A percentile compares a stretch with the other conserved stretches of the same genome.
Conservation (phyloP, 768 basidiomycete species). For the Boletus pseudopeckii region DNA sequence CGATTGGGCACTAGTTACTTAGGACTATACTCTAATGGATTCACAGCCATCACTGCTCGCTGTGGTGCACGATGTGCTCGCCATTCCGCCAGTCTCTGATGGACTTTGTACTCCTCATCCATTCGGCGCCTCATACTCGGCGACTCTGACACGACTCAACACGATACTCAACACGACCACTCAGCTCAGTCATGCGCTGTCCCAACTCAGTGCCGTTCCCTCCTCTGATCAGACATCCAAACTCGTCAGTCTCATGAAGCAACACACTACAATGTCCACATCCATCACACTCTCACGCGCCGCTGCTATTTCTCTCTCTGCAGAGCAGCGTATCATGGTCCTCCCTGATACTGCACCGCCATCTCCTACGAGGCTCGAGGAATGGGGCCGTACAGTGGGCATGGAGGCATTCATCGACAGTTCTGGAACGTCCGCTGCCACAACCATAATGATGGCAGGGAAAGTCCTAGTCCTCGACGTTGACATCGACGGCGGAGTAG, state of each 20-base stretch:
- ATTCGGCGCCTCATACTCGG: conserved; percentile 21
- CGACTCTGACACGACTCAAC: conserved; percentile 38
- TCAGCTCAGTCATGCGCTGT: conserved; percentile 53
- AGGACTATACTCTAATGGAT: conserved; percentile 4
- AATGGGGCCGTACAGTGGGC: conserved; percentile 61
- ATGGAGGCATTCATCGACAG: conserved; percentile 75
- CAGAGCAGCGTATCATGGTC: conserved; percentile 14
- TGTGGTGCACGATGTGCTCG: conserved; percentile 27
- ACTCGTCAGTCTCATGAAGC: conserved; percentile 63
- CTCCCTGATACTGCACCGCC: conserved; percentile 31
- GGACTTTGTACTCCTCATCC: conserved; percentile 20
- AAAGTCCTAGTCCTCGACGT: conserved; percentile 81
- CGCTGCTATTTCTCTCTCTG: conserved; percentile 20
- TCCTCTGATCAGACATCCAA: conserved; percentile 59
- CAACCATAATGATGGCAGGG: conserved; percentile 65
- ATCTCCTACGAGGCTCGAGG: conserved; percentile 42
- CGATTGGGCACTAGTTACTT: too few relatives aligned
- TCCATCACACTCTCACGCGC: conserved; percentile 28
- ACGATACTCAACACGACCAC: conserved; percentile 50
- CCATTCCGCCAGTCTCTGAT: conserved; percentile 17
- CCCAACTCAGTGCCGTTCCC: conserved; percentile 40
- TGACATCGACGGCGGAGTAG: conserved; percentile 49
- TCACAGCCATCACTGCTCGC: conserved; percentile 24
- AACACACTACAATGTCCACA: conserved; percentile 47
- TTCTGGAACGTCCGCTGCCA: conserved; percentile 37